A percentile compares a stretch with the other conserved stretches of the same genome.
Evolutionary conservation across 345 rosid species (phyloP).

Genomic region (Lumnitzera littorea): DNA sequence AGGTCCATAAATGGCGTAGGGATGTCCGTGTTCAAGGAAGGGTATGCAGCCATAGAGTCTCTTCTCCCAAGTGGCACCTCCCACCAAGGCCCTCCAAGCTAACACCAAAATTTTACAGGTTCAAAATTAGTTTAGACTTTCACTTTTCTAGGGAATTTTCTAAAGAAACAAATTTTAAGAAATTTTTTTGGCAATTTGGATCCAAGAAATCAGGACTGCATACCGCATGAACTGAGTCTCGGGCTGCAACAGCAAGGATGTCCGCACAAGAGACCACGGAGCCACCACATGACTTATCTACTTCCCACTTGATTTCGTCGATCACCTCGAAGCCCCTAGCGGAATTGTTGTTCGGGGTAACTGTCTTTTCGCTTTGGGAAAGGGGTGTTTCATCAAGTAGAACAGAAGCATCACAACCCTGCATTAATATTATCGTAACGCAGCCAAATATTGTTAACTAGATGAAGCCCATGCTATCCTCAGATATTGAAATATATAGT

Average conservation of each 20-base stretch:
- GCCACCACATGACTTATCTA: constrained; percentile 41
- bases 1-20: constrained; percentile 40
- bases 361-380: constrained; percentile 49
- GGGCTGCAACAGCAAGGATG: constrained; percentile 55
- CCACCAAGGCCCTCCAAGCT: constrained; percentile 51
- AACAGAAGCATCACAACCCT: constrained; percentile 73
- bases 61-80: constrained; percentile 33
- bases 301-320: constrained; percentile 46
- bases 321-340: constrained; percentile 55
- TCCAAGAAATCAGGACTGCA: neutral
- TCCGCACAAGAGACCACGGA: constrained; percentile 63
- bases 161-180: too few species aligned
- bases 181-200: too few species aligned
- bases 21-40: constrained; percentile 16
- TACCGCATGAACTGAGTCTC: constrained; percentile 53
- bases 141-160: too few species aligned
- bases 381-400: constrained; percentile 48
- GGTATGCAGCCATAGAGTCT: constrained; percentile 32
- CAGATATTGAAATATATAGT: too few species aligned
- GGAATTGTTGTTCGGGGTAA: constrained; percentile 24
- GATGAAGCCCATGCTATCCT: too few species aligned
- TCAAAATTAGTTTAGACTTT: too few species aligned
- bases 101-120: neutral
- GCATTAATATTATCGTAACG: neutral
- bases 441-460: too few species aligned